phyloP scores from a whole-genome alignment of 176 grass and related monocot species.

The Musa acuminata region DNA sequence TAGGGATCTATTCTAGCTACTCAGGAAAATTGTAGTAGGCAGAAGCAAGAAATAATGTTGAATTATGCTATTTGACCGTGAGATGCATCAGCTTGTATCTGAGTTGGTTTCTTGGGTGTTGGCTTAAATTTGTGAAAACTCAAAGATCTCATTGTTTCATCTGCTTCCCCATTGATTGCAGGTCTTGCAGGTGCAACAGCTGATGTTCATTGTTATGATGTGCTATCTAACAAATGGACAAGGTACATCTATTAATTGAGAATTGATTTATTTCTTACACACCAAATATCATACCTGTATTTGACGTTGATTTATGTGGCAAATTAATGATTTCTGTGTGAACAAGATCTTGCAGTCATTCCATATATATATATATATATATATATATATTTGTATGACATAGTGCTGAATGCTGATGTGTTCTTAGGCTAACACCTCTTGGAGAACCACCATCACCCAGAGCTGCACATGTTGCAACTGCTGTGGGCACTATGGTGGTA shows the following conservation, averaged over 20 bases:
- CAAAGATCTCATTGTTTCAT: background rate
- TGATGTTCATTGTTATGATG: conserved; percentile 98
- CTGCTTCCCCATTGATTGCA: conserved; percentile 27
- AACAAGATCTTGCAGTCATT: background rate
- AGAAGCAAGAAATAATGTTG: background rate
- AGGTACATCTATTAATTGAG: conserved; percentile 52
- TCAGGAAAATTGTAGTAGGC: background rate
- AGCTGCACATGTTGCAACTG: conserved; percentile 97
- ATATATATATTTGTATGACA: background rate
- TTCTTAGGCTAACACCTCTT: conserved; percentile 77
- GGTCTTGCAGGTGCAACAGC: conserved; percentile 94
- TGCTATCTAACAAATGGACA: conserved; percentile 88
- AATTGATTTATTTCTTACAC: conserved; percentile 17
- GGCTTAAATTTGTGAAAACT: background rate
- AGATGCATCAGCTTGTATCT: background rate
- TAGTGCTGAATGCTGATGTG: background rate
- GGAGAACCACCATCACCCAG: conserved; percentile 95
- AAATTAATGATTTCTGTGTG: background rate
- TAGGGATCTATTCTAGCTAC: background rate
- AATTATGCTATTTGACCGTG: background rate
- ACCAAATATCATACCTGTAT: background rate
- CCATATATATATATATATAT: too few species aligned
- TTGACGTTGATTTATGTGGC: background rate
- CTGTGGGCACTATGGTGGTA: conserved; percentile 99
- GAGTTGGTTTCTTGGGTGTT: background rate